Evolutionary conservation across 768 basidiomycete genomes (phyloP).

Genomic region (Leccinum disarticulatum): DNA sequence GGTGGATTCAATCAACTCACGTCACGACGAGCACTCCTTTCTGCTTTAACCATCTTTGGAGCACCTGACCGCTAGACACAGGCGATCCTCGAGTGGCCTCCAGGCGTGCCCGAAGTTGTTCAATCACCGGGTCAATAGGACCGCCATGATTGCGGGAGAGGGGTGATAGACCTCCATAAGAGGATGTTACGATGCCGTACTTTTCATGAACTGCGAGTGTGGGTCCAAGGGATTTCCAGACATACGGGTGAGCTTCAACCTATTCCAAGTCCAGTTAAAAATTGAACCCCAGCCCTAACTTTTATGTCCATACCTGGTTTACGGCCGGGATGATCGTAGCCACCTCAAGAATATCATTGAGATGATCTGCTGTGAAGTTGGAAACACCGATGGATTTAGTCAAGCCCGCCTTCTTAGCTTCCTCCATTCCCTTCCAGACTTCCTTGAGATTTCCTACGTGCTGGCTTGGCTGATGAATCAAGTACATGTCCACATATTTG

Average conservation of each 20-base stretch:
- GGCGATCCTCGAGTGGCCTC: slow-evolving; percentile 23
- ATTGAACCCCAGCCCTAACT: not conserved
- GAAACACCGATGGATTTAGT: slow-evolving; percentile 51
- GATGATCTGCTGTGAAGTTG: slow-evolving; percentile 48
- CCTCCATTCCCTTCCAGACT: slow-evolving; percentile 64
- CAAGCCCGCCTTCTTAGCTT: slow-evolving; percentile 43
- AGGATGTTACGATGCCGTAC: slow-evolving; percentile 39
- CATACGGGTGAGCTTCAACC: slow-evolving; percentile 57
- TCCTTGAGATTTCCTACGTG: slow-evolving; percentile 46
- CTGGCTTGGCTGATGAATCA: slow-evolving; percentile 51
- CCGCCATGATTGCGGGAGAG: slow-evolving; percentile 37
- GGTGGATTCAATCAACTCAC: slow-evolving; percentile 15
- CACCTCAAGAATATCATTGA: slow-evolving; percentile 43
- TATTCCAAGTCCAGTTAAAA: slow-evolving; percentile 16
- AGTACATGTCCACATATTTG: slow-evolving; percentile 60
- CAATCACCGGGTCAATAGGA: slow-evolving; percentile 40
- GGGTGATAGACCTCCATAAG: slow-evolving; percentile 42
- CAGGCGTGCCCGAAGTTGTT: slow-evolving; percentile 32
- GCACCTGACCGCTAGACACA: slow-evolving; percentile 32
- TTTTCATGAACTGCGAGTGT: slow-evolving; percentile 35
- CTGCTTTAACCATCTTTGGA: slow-evolving; percentile 31
- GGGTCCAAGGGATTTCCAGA: slow-evolving; percentile 42
- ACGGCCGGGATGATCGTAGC: slow-evolving; percentile 49
- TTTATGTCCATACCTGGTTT: slow-evolving; percentile 44
- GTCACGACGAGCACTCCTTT: slow-evolving; percentile 33